A percentile compares a stretch with the other conserved stretches of the same genome.
These are phyloP conservation scores for Chlorella sorokiniana DNA, from an alignment of 139 green algal genomes.

Conservation along the genomic window DNA sequence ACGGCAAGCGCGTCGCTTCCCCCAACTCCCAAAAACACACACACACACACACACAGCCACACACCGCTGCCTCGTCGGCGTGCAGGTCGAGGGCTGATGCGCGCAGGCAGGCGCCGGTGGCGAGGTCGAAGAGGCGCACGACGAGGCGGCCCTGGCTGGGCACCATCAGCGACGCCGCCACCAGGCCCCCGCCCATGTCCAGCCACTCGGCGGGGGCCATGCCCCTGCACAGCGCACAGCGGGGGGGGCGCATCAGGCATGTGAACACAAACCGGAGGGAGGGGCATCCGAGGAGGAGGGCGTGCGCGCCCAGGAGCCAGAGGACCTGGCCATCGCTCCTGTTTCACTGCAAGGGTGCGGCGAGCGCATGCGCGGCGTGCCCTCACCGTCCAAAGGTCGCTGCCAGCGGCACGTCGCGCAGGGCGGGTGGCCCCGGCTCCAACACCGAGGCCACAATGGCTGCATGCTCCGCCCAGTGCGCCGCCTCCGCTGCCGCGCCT, in stretches of 20 bases:
- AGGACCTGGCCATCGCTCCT: background rate
- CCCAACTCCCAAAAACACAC: background rate
- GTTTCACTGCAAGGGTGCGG: too few relatives aligned
- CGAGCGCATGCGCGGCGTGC: background rate
- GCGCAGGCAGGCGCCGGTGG: conserved; percentile 27
- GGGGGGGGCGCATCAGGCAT: background rate
- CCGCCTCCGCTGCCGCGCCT: background rate
- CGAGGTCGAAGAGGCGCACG: conserved; percentile 32
- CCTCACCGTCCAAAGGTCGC: background rate
- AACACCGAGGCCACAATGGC: conserved; percentile 22
- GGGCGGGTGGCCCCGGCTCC: background rate
- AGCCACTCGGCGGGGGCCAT: conserved; percentile 38
- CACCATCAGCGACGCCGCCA: conserved; percentile 20
- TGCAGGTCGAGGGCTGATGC: conserved; percentile 4
- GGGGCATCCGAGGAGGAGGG: background rate
- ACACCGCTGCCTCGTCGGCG: background rate
- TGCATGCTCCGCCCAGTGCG: conserved; percentile 33
- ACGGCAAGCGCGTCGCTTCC: background rate
- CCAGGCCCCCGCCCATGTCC: conserved; percentile 19
- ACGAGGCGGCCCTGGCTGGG: conserved; percentile 9
- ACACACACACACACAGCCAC: background rate
- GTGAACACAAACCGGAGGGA: background rate
- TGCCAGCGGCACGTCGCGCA: conserved; percentile 13
- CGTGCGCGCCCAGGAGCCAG: too few relatives aligned
- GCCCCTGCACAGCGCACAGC: background rate